phyloP scores from a whole-genome alignment of 2,329 filamentous ascomycete species.

The Lecanicillium sp. region DNA sequence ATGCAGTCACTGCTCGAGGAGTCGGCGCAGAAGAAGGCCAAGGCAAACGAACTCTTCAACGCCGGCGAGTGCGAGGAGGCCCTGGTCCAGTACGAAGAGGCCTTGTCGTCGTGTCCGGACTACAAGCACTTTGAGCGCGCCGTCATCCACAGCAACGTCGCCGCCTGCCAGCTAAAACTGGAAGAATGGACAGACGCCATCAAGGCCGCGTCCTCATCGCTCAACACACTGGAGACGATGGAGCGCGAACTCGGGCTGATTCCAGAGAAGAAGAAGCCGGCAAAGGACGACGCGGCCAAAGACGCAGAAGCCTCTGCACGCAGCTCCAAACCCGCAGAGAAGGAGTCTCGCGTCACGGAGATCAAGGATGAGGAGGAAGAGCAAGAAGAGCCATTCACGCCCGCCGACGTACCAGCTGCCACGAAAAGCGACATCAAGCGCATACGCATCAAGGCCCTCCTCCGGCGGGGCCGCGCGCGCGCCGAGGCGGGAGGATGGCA shows the following conservation, averaged over 20 bases:
- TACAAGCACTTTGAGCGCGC: conserved; percentile 86
- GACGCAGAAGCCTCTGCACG: not conserved
- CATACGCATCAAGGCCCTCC: conserved; percentile 75
- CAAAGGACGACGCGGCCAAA: not conserved
- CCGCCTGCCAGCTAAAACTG: conserved; percentile 81
- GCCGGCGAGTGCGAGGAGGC: conserved; percentile 68
- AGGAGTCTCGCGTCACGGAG: too few species aligned
- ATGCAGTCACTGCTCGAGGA: conserved; percentile 59
- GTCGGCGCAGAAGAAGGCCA: conserved; percentile 65
- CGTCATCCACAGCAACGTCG: conserved; percentile 80
- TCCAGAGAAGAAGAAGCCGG: conserved; percentile 38
- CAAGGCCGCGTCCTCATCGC: conserved; percentile 62
- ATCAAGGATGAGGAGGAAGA: conserved; percentile 30
- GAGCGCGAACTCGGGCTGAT: conserved; percentile 26
- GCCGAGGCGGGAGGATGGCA: conserved; percentile 72
- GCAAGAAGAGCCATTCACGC: conserved; percentile 33
- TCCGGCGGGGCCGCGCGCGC: conserved; percentile 69
- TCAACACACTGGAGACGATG: conserved; percentile 55
- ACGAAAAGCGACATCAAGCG: conserved; percentile 57
- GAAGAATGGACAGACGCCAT: conserved; percentile 80
- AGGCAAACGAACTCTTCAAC: conserved; percentile 76
- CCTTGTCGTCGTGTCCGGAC: conserved; percentile 69
- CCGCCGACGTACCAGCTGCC: conserved; percentile 15
- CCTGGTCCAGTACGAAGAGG: conserved; percentile 75
- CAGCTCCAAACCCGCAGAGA: conserved; percentile 7